These are phyloP conservation scores for Ailanthus altissimus DNA, from an alignment of 345 rosid species.

Conservation along the genomic window DNA sequence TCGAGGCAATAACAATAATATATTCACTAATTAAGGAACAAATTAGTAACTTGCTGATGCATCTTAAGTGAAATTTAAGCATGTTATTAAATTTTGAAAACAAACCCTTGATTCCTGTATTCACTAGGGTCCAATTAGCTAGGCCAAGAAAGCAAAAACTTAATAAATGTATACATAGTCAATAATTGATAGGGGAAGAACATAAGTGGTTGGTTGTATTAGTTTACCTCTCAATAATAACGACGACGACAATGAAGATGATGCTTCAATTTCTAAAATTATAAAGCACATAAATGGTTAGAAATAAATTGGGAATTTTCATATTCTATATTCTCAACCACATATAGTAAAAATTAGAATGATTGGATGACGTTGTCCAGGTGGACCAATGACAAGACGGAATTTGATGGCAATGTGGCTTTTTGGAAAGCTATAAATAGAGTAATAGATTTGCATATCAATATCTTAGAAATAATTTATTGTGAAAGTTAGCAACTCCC, in stretches of 20 bases:
- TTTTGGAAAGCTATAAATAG: neutral
- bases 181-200: neutral
- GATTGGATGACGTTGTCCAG: slow-evolving; percentile 10
- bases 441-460: slow-evolving; percentile 12
- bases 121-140: slow-evolving; percentile 9
- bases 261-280: too few relatives aligned
- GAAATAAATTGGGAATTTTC: neutral
- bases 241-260: too few relatives aligned
- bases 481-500: neutral
- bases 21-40: too few relatives aligned
- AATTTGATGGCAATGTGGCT: slow-evolving; percentile 11
- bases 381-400: slow-evolving; percentile 16
- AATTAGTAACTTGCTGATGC: too few relatives aligned
- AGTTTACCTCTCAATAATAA: slow-evolving; percentile 3
- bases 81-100: neutral
- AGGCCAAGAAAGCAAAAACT: neutral
- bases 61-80: neutral
- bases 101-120: neutral
- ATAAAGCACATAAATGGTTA: neutral
- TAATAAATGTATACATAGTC: neutral
- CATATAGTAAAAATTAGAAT: neutral
- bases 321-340: neutral
- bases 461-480: neutral
- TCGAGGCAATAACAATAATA: too few relatives aligned
- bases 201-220: neutral